Base-by-base conservation (phyloP, 2,329 filamentous ascomycete genomes). In the Cladosporium velox region DNA sequence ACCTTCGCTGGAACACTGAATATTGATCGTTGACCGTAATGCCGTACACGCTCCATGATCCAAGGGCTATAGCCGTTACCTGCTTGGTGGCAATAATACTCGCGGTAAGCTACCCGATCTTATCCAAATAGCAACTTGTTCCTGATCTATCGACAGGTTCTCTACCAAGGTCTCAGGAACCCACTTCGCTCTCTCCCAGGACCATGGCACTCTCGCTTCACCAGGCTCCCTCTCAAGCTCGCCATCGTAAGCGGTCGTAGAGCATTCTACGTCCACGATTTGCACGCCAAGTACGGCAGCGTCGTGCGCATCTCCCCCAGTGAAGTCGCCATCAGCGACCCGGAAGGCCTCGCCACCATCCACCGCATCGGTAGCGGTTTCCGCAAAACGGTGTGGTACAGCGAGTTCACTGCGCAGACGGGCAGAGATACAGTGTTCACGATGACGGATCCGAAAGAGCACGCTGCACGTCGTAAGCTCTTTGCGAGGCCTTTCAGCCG, bases 271-370 rank as follows among this genome's bases (percentile, higher is more conserved):
- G 67, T 67, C 18, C 72, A 74, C 49, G 61, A 69, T 21, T n/a
- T 41, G 5, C 84, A 86, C 66, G 58, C 71, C 12, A 64, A 76
- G 59, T 83, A 84, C 66, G 84, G 84, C 8, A 72, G 80, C 0
- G 79, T 77, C 0, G 82, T 86, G 1, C 82, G 84, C 3, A 76
- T 85, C 8, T 79, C 78, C 0, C 83, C 83, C 0, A 76, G 79
- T 59, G 81, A 85, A 15, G 54, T 65, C 34, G 38, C 54, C 26
- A 15, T 65, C 26, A 59, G 54, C 41, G 55, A 65, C 10, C 38
- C 21, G 14, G 54, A 49, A 28, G 41, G 54, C 21, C 47, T 59
- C 28, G 54, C 41, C 24, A 30, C 58, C 18, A 65, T 65, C 41
- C 63, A 65, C 41, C 38, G 65, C 59, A 71, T 76, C 38, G 67